A percentile compares a stretch with the other conserved stretches of the same genome.
Conservation (phyloP, 106 monocot genomes). For the Dioscorea alata region DNA sequence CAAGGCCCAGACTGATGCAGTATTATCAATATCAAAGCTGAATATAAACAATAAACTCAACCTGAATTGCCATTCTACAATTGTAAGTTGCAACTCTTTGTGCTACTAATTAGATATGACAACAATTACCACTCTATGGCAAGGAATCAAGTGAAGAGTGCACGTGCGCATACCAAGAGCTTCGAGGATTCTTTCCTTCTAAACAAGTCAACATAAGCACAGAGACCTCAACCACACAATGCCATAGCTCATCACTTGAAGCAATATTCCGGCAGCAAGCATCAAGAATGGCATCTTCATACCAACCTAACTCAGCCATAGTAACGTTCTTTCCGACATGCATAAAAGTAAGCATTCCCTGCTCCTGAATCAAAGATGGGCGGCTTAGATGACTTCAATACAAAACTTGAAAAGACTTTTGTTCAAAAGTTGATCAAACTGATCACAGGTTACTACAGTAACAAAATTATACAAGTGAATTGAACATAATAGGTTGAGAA, state of each 20-base stretch:
- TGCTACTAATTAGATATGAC: background rate
- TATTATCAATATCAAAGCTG: background rate
- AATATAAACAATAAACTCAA: background rate
- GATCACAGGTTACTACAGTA: background rate
- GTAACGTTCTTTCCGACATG: constrained; percentile 78
- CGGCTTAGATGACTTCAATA: too few relatives aligned
- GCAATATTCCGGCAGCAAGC: constrained; percentile 78
- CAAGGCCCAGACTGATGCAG: too few relatives aligned
- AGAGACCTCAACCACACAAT: constrained; percentile 67
- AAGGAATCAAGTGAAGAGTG: background rate
- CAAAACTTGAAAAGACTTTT: too few relatives aligned
- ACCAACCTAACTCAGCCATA: constrained; percentile 74
- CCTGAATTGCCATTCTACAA: background rate
- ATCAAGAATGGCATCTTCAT: constrained; percentile 92
- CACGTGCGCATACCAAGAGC: constrained; percentile 52
- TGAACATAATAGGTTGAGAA: too few relatives aligned
- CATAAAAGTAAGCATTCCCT: constrained; percentile 75
- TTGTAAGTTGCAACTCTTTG: background rate
- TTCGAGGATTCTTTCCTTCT: constrained; percentile 69
- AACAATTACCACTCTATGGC: too few relatives aligned
- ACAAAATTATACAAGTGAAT: background rate
- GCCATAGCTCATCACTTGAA: constrained; percentile 81
- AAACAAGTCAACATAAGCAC: constrained; percentile 64
- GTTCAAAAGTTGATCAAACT: too few relatives aligned
- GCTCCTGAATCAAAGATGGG: constrained; percentile 39